These are phyloP conservation scores for Arctium minus DNA, from an alignment of 129 eudicot genomes.

Conservation along the genomic window DNA sequence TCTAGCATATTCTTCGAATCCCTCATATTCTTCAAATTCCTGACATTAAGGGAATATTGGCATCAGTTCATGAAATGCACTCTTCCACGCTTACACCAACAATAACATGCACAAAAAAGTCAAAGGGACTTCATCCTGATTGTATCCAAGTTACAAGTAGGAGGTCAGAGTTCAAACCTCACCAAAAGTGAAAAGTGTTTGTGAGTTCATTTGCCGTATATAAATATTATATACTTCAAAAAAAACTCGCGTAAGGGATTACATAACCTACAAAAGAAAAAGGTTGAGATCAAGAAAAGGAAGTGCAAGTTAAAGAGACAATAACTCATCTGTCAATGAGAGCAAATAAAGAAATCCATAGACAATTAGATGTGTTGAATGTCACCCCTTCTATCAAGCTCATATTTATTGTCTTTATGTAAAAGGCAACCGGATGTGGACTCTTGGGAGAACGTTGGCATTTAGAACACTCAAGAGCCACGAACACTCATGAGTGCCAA, in stretches of 20 bases:
- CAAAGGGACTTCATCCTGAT: no score
- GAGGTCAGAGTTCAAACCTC: background rate
- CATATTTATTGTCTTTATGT: background rate
- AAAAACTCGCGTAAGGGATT: no score
- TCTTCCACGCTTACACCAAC: background rate
- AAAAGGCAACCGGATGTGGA: background rate
- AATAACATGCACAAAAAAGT: background rate
- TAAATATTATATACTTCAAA: no score
- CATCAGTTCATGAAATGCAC: background rate
- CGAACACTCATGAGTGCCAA: background rate
- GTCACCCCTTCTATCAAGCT: background rate
- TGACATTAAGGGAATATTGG: background rate
- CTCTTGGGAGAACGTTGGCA: background rate
- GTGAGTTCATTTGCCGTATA: no score
- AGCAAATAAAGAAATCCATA: background rate
- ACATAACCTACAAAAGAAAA: background rate
- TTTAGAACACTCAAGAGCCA: background rate
- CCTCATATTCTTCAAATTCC: no score
- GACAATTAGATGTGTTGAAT: background rate
- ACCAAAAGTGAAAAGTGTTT: background rate
- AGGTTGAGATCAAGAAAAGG: no score
- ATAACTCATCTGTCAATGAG: background rate
- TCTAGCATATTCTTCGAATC: background rate
- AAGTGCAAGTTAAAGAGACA: background rate
- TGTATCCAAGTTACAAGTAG: no score